Base-by-base conservation (phyloP, 768 basidiomycete genomes). In the Pholiota microspora region DNA sequence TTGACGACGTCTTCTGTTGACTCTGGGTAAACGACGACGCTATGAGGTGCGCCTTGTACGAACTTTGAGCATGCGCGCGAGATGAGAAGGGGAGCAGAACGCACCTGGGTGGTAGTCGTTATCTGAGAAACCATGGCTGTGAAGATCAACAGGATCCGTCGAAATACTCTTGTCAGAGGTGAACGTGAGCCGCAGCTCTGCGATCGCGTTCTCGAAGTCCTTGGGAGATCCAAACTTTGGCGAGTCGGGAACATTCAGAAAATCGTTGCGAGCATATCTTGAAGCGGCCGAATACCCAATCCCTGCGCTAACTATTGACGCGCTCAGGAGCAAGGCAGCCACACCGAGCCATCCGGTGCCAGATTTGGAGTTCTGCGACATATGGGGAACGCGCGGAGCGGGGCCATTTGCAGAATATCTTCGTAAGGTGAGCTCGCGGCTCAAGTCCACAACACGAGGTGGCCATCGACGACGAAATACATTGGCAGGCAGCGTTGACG, bases 1-100 rank as follows among this genome's bases (percentile, higher is more conserved):
- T 82, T 78, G 38, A 88, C 85, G 1, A 96, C 91, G 59, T 96
- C 92, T 57, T 91, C 88, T 0, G 93, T 94, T 21, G 76, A 80
- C 23, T 69, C 62, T 0, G 87, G 86, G 62, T 82, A 86, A 3
- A 88, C 82, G 1, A 89, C 77, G 4, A 87, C 83, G 38, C 77
- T 82, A 48, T 85, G 86, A 7, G 65, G 62, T 18, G 67, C 61
- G 48, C 71, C 81, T 81, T 38, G 52, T 18, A 29, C n/a, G n/a
- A n/a, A n/a, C n/a, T 40, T 18, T 10, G 48, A 24, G 2, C n/a
- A 12, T 21, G 21, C 24, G 21, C 6, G 13, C 49, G 38, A 3
- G 24, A 29, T 27, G 15, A 53, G 21, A 18, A 51, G 45, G 13
- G 12, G 44, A 46, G 6, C 32, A 12, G 10, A 38, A 18, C 70